These are phyloP conservation scores for Lecanicillium sp. DNA, from an alignment of 2,329 filamentous ascomycete genomes.

Conservation along the genomic window DNA sequence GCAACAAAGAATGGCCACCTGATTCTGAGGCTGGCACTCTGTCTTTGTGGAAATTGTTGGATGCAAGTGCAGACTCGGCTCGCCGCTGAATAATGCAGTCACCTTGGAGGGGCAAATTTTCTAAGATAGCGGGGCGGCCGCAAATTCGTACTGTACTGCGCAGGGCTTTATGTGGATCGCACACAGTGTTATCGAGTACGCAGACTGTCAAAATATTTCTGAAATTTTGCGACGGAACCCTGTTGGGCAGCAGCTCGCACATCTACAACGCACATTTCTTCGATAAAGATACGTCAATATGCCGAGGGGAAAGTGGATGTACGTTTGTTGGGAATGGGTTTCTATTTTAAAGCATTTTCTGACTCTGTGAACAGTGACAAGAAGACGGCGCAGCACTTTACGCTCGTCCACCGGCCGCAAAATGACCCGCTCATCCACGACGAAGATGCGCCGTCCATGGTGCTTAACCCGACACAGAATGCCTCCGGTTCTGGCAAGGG, in stretches of 20 bases:
- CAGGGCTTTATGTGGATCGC: neutral
- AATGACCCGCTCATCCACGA: conserved; percentile 97
- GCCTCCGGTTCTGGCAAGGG: conserved; percentile 32
- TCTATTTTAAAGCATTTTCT: neutral
- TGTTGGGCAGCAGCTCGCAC: neutral
- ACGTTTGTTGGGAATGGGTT: conserved; percentile 14
- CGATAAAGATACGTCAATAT: conserved; percentile 42
- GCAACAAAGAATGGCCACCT: conserved; percentile 5
- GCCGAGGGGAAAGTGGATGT: conserved; percentile 68
- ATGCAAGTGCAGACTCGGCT: neutral
- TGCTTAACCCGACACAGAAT: conserved; percentile 64
- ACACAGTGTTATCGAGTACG: conserved; percentile 21
- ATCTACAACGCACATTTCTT: conserved; percentile 9
- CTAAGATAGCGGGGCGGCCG: conserved; percentile 12
- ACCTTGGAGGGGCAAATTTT: conserved; percentile 44
- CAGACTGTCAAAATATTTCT: conserved; percentile 5
- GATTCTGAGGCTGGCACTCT: too few relatives aligned
- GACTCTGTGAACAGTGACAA: conserved; percentile 54
- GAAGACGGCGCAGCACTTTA: conserved; percentile 87
- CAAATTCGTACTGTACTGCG: conserved; percentile 20
- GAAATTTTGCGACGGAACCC: conserved; percentile 22
- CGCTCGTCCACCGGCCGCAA: conserved; percentile 90
- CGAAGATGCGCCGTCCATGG: conserved; percentile 77
- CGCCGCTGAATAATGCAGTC: conserved; percentile 30
- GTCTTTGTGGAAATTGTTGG: conserved; percentile 1